These are phyloP conservation scores for Coemansia sp. DNA, from an alignment of 192 early-diverging fungal genomes.

Conservation along the genomic window DNA sequence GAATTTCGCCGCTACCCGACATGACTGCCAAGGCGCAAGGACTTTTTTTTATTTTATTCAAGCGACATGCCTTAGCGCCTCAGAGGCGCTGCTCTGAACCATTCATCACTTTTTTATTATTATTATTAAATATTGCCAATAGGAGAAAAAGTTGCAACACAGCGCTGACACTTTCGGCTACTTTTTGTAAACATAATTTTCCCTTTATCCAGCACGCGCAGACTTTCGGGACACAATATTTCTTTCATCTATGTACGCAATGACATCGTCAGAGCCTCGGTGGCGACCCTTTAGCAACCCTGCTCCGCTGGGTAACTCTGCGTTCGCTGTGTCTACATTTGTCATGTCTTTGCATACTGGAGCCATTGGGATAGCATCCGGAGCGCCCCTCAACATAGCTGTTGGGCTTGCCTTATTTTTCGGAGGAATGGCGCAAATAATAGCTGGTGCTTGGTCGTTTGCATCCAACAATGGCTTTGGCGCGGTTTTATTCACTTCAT, in stretches of 20 bases:
- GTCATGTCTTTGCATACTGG: slow-evolving; percentile 38
- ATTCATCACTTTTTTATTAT: not conserved
- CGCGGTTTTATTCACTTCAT: slow-evolving; percentile 43
- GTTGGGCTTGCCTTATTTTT: slow-evolving; percentile 47
- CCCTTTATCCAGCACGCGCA: not conserved
- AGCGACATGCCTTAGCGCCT: not conserved
- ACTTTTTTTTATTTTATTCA: not conserved
- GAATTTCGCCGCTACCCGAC: not conserved
- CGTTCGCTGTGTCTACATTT: slow-evolving; percentile 45
- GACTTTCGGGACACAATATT: not conserved
- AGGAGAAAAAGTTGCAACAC: not conserved
- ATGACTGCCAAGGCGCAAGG: slow-evolving; percentile 2
- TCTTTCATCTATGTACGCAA: slow-evolving; percentile 25
- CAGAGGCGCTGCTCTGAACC: not conserved
- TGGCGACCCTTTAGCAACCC: slow-evolving; percentile 45
- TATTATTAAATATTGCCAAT: not conserved
- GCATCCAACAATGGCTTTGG: slow-evolving; percentile 38
- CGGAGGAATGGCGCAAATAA: slow-evolving; percentile 38
- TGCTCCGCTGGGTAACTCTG: slow-evolving; percentile 47
- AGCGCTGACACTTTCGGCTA: not conserved
- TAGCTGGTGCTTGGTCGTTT: slow-evolving; percentile 45
- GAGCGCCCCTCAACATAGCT: slow-evolving; percentile 36
- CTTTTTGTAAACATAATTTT: not conserved
- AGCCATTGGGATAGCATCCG: slow-evolving; percentile 36
- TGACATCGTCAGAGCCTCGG: slow-evolving; percentile 16